Base-by-base conservation (phyloP, 192 early-diverging fungal genomes). In the Umbelopsis sp. region DNA sequence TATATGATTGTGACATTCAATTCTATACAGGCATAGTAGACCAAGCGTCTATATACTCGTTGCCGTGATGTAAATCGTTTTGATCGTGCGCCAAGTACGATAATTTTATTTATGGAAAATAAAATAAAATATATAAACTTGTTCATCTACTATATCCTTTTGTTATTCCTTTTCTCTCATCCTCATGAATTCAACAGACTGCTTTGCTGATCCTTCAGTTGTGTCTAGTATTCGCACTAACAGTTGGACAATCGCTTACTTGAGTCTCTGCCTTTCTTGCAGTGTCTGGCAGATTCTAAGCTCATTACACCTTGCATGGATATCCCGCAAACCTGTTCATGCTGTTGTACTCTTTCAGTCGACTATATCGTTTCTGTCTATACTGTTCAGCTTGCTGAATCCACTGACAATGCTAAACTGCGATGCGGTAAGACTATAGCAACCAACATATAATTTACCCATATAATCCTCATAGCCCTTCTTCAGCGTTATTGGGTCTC, bases 401-500 rank as follows among this genome's bases (percentile, higher is more conserved):
- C 71, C 75, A 9, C 24, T 76, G 20, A 25, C 53, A 4, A 16
- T 25, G 53, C 43, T 69, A 47, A 69, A 44, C 36, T 76, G 75
- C 45, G 70, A 71, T 47, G 25, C 67, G 10, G 76, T 77, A 70
- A 25, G 53, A 53, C 17, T 20, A 45, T 12, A 21, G 22, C 16
- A 17, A 24, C n/a, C 4, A 41, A 54, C n/a, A 52, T 21, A 38
- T 6, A 6, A 24, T 22, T 50, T n/a, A 22, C 17, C 5, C 7
- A 2, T 56, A 11, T 72, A 22, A 4, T 65, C 7, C 24, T 38
- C n/a, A 0, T 38, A 26, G 47, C 14, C 5, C 20, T 47, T 17
- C n/a, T 3, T n/a, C 53, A 78, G 77, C 36, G 77, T 26, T 78
- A 70, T 26, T 74, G 72, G 77, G 72, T 74, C 7, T 66, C 77